Evolutionary conservation across 345 rosid species (phyloP), one percentile per base, ranked within the genome.

Genomic region (Dovyalis caffra): DNA sequence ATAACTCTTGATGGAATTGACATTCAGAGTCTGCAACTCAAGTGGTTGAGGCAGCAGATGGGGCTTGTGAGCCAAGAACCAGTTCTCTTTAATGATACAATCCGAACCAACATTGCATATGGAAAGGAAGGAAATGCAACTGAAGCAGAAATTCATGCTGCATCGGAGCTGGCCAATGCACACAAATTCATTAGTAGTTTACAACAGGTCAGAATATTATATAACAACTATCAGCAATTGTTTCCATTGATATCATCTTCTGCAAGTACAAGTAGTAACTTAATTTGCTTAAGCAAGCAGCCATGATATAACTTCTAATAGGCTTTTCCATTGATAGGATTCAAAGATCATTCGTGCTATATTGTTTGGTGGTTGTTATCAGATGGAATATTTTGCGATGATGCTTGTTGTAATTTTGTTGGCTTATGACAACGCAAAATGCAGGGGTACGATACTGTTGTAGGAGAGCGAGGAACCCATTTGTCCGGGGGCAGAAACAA

Each of bases 41-140:
- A 78, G 79, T 93, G 98, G 98, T 34, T 90, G 76, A 86, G 98
- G 72, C 94, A 90, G 73, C 97, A 90, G 66, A 93, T 91, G 80
- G 97, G 97, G 0, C 81, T 91, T 0, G 97, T 91, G n/a, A 86
- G 98, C 86, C 97, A 93, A 82, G 97, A 93, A 73, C 98, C 98
- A 2, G 83, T 87, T 53, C 76, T 93, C 71, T 93, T 93, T 69
- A 91, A 93, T 29, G 94, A 88, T 8, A 90, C 98, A 0, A 93
- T 91, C 69, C 87, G 90, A 0, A 91, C 91, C 67, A 93, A 93
- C 76, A 91, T 93, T 53, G 92, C 92, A 15, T 91, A 93, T 11
- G 98, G 94, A 16, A 93, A 93, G 68, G 90, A 82, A 53, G 98
- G 97, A 15, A 72, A 88, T 74, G 92, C 92, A 57, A 68, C 85